phyloP scores from a whole-genome alignment of 441 rosid species.

The Mallotus japonicus region DNA sequence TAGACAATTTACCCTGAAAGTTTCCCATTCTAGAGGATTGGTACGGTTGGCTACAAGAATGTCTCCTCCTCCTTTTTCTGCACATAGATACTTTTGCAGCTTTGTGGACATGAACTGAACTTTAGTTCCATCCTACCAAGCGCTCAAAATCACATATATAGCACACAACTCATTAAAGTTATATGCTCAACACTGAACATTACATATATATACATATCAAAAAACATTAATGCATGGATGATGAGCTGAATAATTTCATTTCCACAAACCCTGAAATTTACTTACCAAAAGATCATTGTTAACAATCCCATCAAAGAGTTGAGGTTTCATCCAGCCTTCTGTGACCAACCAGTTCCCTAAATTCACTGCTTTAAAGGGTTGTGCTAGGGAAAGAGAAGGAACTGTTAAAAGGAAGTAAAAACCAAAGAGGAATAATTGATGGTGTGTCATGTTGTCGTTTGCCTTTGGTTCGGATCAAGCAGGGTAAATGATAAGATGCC shows the following conservation, averaged over 20 bases:
- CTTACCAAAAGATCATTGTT: constrained; percentile 41
- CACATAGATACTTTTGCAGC: not conserved
- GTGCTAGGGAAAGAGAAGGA: constrained; percentile 18
- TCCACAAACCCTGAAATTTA: no score
- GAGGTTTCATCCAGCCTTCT: constrained; percentile 45
- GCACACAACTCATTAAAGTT: no score
- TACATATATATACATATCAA: not conserved
- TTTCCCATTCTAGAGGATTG: not conserved
- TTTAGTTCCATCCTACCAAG: constrained; percentile 11
- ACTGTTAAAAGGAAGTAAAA: constrained; percentile 1
- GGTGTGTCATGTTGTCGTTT: not conserved
- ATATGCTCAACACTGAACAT: not conserved
- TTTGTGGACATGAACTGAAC: constrained; percentile 3
- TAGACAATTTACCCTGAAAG: not conserved
- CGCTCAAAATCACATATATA: not conserved
- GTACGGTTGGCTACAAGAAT: not conserved
- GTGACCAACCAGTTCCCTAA: constrained; percentile 45
- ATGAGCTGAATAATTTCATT: not conserved
- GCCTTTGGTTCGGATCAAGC: no score
- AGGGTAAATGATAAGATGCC: no score
- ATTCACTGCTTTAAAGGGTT: constrained; percentile 36
- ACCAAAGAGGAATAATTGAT: not conserved
- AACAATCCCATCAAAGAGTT: constrained; percentile 33
- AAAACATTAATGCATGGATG: not conserved
- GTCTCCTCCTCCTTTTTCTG: constrained; percentile 2